Evolutionary conservation across 805 yeast species (phyloP).

Genomic region (Isabelozyma pseudorhagii): DNA sequence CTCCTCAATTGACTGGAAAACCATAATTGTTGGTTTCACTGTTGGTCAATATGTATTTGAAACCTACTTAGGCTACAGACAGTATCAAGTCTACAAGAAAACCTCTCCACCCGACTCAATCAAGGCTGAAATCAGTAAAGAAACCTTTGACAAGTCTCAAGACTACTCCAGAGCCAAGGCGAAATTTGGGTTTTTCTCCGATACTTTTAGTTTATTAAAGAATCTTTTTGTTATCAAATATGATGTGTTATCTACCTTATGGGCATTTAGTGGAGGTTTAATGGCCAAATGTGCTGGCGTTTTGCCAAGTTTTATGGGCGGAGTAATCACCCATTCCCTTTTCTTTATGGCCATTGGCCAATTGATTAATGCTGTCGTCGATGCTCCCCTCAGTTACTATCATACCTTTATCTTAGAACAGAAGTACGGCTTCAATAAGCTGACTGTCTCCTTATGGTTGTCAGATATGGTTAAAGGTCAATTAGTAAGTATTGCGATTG

Average conservation of each 20-base stretch:
- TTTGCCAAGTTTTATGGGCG: constrained; percentile 40
- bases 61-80: constrained; percentile 70
- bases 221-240: constrained; percentile 56
- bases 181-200: constrained; percentile 57
- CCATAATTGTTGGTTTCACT: constrained; percentile 68
- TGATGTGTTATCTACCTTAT: constrained; percentile 46
- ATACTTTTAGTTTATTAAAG: constrained; percentile 49
- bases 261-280: constrained; percentile 53
- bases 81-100: constrained; percentile 60
- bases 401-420: constrained; percentile 87
- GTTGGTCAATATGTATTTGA: constrained; percentile 75
- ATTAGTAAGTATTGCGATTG: constrained; percentile 52
- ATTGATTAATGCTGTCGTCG: constrained; percentile 50
- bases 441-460: constrained; percentile 68
- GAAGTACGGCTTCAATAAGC: constrained; percentile 88
- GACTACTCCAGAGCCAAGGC: constrained; percentile 78
- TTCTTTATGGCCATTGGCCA: constrained; percentile 53
- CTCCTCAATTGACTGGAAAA: constrained; percentile 78
- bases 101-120: constrained; percentile 65
- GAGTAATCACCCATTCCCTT: constrained; percentile 70
- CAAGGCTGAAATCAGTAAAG: constrained; percentile 62
- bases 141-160: constrained; percentile 74
- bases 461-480: constrained; percentile 66
- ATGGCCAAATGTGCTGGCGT: constrained; percentile 51
- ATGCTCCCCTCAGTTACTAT: constrained; percentile 72